Conservation (phyloP, 2,329 filamentous ascomycete species). For the Neofusicoccum laricinum region DNA sequence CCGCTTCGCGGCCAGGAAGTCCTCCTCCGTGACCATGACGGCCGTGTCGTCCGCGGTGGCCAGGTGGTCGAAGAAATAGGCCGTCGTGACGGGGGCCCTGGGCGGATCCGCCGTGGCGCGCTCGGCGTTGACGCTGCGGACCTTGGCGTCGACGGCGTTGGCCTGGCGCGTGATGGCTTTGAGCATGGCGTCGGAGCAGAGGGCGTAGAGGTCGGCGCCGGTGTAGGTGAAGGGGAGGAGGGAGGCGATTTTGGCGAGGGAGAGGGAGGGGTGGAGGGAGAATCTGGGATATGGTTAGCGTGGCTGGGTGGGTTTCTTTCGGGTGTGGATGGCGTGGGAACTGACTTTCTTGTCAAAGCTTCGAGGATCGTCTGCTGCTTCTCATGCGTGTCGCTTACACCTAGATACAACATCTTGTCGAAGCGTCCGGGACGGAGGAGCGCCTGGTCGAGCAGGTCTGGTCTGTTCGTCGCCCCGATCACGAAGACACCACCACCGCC, state of each 20-base stretch:
- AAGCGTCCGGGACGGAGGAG: constrained; percentile 86
- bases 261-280: constrained; percentile 74
- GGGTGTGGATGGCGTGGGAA: constrained; percentile 22
- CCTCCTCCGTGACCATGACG: constrained; percentile 84
- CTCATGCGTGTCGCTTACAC: constrained; percentile 92
- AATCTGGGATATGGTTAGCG: constrained; percentile 57
- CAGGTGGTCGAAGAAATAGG: constrained; percentile 93
- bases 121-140: constrained; percentile 63
- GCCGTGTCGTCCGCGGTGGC: constrained; percentile 78
- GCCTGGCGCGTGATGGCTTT: constrained; percentile 95
- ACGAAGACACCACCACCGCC: constrained; percentile 88
- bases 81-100: constrained; percentile 65
- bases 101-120: constrained; percentile 17
- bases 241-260: constrained; percentile 70
- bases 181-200: constrained; percentile 98
- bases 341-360: constrained; percentile 88
- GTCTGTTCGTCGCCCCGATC: constrained; percentile 92
- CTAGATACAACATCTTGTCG: constrained; percentile 97
- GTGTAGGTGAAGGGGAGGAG: constrained; percentile 92
- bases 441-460: constrained; percentile 88
- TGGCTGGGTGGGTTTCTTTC: no score
- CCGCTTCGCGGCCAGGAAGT: constrained; percentile 76
- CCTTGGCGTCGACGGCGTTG: constrained; percentile 76
- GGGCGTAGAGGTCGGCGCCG: constrained; percentile 92
- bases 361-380: constrained; percentile 95